phyloP scores from a whole-genome alignment of 2,329 filamentous ascomycete genomes.

The Ceratocystis cacaofunesta region DNA sequence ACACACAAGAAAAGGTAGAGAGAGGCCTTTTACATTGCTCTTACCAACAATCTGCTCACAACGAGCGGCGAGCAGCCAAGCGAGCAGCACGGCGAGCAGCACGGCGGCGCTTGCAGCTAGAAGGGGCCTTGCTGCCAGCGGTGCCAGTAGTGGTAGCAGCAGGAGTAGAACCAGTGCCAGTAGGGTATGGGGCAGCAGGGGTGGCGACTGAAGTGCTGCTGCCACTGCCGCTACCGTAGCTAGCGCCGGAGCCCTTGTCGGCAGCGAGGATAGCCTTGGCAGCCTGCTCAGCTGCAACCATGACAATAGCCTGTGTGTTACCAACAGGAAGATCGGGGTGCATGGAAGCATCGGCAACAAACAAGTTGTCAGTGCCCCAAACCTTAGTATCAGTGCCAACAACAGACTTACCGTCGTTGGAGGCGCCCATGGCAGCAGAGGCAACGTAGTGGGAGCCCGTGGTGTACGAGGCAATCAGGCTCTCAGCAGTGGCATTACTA shows the following conservation, averaged over 20 bases:
- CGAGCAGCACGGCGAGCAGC: slow-evolving; percentile 7
- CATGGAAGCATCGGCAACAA: slow-evolving; percentile 52
- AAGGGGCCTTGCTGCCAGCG: neutral
- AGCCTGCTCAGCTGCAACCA: slow-evolving; percentile 50
- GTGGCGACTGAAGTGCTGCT: neutral
- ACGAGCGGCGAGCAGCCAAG: neutral
- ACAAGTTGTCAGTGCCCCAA: slow-evolving; percentile 53
- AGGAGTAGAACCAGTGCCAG: neutral
- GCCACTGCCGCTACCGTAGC: neutral
- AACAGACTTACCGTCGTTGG: slow-evolving; percentile 37
- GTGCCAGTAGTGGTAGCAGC: neutral
- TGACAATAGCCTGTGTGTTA: slow-evolving; percentile 52
- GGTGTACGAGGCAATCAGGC: slow-evolving; percentile 45
- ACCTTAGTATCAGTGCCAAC: slow-evolving; percentile 50
- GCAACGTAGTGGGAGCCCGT: slow-evolving; percentile 42
- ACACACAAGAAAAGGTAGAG: neutral
- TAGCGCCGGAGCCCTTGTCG: neutral
- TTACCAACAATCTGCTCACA: neutral
- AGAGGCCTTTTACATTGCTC: neutral
- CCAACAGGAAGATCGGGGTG: slow-evolving; percentile 54
- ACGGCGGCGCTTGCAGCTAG: slow-evolving; percentile 11
- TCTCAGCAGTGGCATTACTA: slow-evolving; percentile 31
- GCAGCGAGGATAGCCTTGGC: slow-evolving; percentile 24
- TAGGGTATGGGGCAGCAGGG: neutral
- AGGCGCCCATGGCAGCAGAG: slow-evolving; percentile 8